Percentiles rank a stretch among this genome's conserved stretches.
phyloP scores from a whole-genome alignment of 257 asterid genomes.

The Jaltomata sinuosa region DNA sequence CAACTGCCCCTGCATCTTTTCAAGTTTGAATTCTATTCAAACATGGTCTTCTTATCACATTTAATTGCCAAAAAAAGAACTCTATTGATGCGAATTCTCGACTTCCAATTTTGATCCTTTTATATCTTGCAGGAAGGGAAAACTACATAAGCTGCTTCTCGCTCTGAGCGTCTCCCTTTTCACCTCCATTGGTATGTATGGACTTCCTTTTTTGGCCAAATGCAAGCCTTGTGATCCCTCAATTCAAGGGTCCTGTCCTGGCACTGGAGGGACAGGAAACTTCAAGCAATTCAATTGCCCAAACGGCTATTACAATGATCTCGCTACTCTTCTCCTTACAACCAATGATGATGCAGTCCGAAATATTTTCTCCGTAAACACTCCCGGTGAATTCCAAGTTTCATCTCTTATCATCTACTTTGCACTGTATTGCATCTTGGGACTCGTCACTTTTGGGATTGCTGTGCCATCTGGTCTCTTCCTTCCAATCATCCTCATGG shows the following conservation, averaged over 20 bases:
- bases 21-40: not conserved
- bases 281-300: slow-evolving; percentile 94
- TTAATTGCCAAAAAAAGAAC: not conserved
- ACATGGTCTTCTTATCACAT: not conserved
- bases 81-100: slow-evolving; percentile 36
- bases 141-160: slow-evolving; percentile 61
- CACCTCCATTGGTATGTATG: slow-evolving; percentile 72
- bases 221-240: slow-evolving; percentile 74
- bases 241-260: slow-evolving; percentile 52
- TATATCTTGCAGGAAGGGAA: slow-evolving; percentile 71
- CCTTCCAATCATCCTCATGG: slow-evolving; percentile 89
- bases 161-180: slow-evolving; percentile 69
- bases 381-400: slow-evolving; percentile 44
- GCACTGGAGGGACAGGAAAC: slow-evolving; percentile 66
- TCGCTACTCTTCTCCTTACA: slow-evolving; percentile 82
- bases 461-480: slow-evolving; percentile 96
- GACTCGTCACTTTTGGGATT: slow-evolving; percentile 82
- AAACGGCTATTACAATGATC: slow-evolving; percentile 70
- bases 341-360: slow-evolving; percentile 81
- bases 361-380: slow-evolving; percentile 72
- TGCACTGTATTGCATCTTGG: slow-evolving; percentile 55
- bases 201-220: slow-evolving; percentile 79
- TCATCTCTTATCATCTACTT: slow-evolving; percentile 63
- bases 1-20: not conserved
- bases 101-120: not conserved